Evolutionary conservation across 768 basidiomycete species (phyloP).

Genomic region (Gloeophyllum trabeum): DNA sequence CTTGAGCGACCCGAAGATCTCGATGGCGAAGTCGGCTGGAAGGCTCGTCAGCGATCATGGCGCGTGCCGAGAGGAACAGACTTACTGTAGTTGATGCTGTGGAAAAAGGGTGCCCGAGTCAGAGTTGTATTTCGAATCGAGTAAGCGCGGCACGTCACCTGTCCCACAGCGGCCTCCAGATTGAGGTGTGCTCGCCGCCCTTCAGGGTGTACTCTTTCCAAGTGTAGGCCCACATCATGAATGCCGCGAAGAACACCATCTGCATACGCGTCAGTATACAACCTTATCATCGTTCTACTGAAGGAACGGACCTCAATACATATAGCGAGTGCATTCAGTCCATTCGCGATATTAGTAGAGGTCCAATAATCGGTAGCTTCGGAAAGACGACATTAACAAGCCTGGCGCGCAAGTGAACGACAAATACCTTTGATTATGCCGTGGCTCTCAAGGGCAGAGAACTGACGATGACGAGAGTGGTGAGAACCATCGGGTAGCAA

Average conservation of each 20-base stretch:
- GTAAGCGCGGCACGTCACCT: constrained; percentile 13
- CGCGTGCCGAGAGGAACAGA: background rate
- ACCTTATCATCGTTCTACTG: constrained; percentile 1
- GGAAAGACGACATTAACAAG: constrained; percentile 1
- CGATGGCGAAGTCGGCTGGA: constrained; percentile 52
- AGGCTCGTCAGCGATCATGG: constrained; percentile 5
- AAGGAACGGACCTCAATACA: constrained; percentile 59
- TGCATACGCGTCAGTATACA: constrained; percentile 13
- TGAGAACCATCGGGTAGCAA: no score
- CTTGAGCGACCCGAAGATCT: constrained; percentile 50
- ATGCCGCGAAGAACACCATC: constrained; percentile 73
- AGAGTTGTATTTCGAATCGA: background rate
- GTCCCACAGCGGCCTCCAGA: constrained; percentile 68
- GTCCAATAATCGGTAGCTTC: constrained; percentile 78
- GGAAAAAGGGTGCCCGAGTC: constrained; percentile 4
- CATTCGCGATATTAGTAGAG: constrained; percentile 71
- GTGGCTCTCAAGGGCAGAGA: constrained; percentile 49
- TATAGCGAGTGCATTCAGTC: constrained; percentile 70
- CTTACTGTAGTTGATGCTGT: constrained; percentile 36
- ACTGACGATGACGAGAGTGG: constrained; percentile 25
- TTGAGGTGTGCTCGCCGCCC: constrained; percentile 35
- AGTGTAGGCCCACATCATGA: constrained; percentile 83
- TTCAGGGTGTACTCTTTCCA: constrained; percentile 48
- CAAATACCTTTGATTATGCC: constrained; percentile 49
- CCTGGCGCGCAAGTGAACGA: background rate